These are phyloP conservation scores for Drechslerella coelobrocha DNA, from an alignment of 2,329 filamentous ascomycete species.

Conservation along the genomic window DNA sequence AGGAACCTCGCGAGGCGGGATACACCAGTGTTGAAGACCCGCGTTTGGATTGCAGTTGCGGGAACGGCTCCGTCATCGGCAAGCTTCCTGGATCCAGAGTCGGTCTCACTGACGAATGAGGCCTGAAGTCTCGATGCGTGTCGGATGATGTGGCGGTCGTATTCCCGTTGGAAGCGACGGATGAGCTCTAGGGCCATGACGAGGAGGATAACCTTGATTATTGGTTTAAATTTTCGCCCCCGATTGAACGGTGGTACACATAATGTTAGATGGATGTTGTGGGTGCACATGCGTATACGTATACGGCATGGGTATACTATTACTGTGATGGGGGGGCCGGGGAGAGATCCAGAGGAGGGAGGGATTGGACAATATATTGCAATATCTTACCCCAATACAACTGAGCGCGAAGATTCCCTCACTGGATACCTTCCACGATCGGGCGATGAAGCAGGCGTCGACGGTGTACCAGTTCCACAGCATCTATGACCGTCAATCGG, in stretches of 20 bases:
- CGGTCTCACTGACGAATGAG: background rate
- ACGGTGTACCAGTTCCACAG: conserved; percentile 80
- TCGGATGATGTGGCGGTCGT: conserved; percentile 70
- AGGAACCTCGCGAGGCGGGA: conserved; percentile 37
- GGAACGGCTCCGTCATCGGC: conserved; percentile 33
- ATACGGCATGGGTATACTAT: no score
- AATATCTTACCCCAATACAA: conserved; percentile 70
- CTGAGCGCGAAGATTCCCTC: conserved; percentile 77
- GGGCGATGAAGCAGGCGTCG: conserved; percentile 74
- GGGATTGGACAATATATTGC: background rate
- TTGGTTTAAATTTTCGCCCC: no score
- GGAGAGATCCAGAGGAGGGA: background rate
- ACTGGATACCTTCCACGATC: conserved; percentile 73
- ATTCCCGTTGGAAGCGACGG: conserved; percentile 74
- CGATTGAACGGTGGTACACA: background rate
- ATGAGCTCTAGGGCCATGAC: conserved; percentile 75
- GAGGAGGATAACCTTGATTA: conserved; percentile 70
- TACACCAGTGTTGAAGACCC: no score
- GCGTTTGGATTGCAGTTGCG: no score
- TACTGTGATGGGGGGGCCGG: background rate
- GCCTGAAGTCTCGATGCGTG: conserved; percentile 54
- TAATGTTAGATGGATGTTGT: conserved; percentile 3
- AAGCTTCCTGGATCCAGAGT: conserved; percentile 24
- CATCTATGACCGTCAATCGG: conserved; percentile 64
- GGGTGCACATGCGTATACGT: no score